Evolutionary conservation across 805 yeast species (phyloP).

Genomic region (Metschnikowia proteae): DNA sequence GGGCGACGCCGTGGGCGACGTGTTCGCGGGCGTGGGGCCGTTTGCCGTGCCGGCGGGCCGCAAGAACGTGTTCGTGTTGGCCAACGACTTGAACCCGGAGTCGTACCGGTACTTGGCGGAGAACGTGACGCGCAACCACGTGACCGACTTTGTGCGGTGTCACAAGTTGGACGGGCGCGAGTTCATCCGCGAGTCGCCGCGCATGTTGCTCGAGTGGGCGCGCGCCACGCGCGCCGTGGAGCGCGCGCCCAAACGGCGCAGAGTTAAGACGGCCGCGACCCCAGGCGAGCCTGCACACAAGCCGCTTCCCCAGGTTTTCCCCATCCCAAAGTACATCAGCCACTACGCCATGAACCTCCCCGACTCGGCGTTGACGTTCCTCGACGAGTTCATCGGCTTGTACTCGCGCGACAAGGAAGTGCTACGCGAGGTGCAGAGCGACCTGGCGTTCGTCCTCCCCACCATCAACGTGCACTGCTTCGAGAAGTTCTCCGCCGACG

Average conservation of each 20-base stretch:
- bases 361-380: conserved; percentile 81
- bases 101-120: conserved; percentile 65
- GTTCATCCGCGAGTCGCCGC: conserved; percentile 62
- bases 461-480: conserved; percentile 86
- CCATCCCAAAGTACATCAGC: conserved; percentile 52
- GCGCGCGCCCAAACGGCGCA: conserved; percentile 35
- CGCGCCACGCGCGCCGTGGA: conserved; percentile 32
- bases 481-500: conserved; percentile 78
- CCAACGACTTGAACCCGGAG: conserved; percentile 91
- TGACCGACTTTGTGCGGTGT: conserved; percentile 52
- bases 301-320: conserved; percentile 9
- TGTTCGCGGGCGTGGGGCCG: conserved; percentile 98
- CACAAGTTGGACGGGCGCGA: conserved; percentile 79
- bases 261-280: conserved; percentile 10
- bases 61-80: conserved; percentile 72
- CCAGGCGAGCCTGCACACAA: conserved; percentile 30
- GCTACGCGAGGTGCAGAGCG: conserved; percentile 27
- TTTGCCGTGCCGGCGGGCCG: conserved; percentile 95
- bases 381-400: conserved; percentile 74
- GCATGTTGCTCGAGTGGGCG: conserved; percentile 47
- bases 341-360: conserved; percentile 96
- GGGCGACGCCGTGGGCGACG: conserved; percentile 84
- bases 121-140: conserved; percentile 66
- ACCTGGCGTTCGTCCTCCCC: conserved; percentile 60
- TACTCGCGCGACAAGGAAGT: conserved; percentile 44